Percentiles rank a stretch among this genome's conserved stretches.
phyloP scores from a whole-genome alignment of 495 filamentous ascomycete genomes.

The Hyaloscypha bicolor region DNA sequence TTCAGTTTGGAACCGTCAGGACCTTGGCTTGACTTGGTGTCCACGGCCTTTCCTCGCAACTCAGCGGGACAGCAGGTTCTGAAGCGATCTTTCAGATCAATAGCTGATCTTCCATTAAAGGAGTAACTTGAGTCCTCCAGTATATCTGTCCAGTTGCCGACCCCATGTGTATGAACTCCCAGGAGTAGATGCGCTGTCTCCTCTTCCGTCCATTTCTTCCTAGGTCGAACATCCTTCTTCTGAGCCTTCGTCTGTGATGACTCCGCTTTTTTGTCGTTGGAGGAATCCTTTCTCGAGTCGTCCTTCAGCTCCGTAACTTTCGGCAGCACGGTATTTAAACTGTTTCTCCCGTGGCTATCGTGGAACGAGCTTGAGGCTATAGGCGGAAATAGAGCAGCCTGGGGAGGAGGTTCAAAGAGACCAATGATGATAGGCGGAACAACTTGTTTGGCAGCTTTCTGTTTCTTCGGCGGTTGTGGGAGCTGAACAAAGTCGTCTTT shows the following conservation, averaged over 20 bases:
- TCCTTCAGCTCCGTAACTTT: conserved; percentile 21
- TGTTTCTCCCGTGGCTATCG: conserved; percentile 42
- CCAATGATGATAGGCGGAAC: conserved; percentile 70
- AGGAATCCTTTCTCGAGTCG: conserved; percentile 4
- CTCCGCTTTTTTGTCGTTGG: not conserved
- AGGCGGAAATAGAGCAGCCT: conserved; percentile 71
- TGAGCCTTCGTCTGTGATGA: conserved; percentile 1
- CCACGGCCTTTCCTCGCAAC: conserved; percentile 39
- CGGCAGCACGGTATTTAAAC: conserved; percentile 36
- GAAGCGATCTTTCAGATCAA: conserved; percentile 87
- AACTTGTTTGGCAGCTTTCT: conserved; percentile 51
- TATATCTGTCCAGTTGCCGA: conserved; percentile 88
- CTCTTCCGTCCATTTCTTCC: conserved; percentile 78
- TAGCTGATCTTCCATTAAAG: conserved; percentile 75
- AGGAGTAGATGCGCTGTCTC: conserved; percentile 77
- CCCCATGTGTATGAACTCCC: conserved; percentile 79
- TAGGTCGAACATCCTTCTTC: conserved; percentile 18
- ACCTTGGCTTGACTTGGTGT: conserved; percentile 22
- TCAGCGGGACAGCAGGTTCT: conserved; percentile 73
- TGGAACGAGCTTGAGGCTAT: conserved; percentile 60
- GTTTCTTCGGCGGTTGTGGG: conserved; percentile 56
- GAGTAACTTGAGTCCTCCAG: conserved; percentile 70
- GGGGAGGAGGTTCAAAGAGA: conserved; percentile 75
- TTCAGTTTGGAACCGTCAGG: conserved; percentile 19
- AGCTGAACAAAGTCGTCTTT: conserved; percentile 59